Evolutionary conservation across 495 filamentous ascomycete genomes (phyloP).

Genomic region (Podospora pseudoanserina): DNA sequence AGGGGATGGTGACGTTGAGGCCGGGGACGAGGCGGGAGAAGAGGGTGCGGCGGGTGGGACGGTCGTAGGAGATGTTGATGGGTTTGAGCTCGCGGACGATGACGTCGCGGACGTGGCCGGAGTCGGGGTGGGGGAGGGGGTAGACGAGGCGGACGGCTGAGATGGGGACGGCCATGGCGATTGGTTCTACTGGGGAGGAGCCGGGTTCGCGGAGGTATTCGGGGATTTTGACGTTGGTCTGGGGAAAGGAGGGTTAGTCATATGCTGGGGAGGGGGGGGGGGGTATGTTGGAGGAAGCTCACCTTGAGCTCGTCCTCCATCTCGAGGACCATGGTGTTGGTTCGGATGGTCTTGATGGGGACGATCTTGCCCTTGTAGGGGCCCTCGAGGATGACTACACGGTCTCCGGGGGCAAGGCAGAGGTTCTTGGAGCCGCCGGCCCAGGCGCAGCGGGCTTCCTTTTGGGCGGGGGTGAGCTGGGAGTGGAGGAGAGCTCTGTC

Average conservation of each 20-base stretch:
- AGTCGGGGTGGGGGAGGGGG: slow-evolving; percentile 61
- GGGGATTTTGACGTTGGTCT: slow-evolving; percentile 57
- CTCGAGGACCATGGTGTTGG: slow-evolving; percentile 52
- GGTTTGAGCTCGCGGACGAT: slow-evolving; percentile 66
- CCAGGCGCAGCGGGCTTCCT: slow-evolving; percentile 39
- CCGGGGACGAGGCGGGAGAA: slow-evolving; percentile 57
- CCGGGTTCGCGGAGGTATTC: slow-evolving; percentile 47
- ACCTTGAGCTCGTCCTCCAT: slow-evolving; percentile 69
- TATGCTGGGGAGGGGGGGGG: slow-evolving; percentile 6
- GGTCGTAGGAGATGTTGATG: slow-evolving; percentile 42
- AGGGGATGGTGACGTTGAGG: slow-evolving; percentile 65
- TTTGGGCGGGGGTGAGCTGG: slow-evolving; percentile 21
- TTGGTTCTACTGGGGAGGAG: slow-evolving; percentile 40
- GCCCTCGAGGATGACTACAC: slow-evolving; percentile 74
- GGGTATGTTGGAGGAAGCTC: slow-evolving; percentile 25
- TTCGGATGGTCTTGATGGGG: slow-evolving; percentile 56
- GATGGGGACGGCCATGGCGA: slow-evolving; percentile 56
- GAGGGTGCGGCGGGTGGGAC: slow-evolving; percentile 37
- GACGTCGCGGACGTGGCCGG: slow-evolving; percentile 62
- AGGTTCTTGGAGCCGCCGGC: slow-evolving; percentile 53
- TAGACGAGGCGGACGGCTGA: slow-evolving; percentile 75
- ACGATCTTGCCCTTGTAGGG: slow-evolving; percentile 79
- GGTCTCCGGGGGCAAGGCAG: slow-evolving; percentile 65
- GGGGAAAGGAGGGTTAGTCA: slow-evolving; percentile 2
- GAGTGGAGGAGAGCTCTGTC: slow-evolving; percentile 28